phyloP scores from a whole-genome alignment of 441 rosid genomes.

The Theobroma grandiflorum region DNA sequence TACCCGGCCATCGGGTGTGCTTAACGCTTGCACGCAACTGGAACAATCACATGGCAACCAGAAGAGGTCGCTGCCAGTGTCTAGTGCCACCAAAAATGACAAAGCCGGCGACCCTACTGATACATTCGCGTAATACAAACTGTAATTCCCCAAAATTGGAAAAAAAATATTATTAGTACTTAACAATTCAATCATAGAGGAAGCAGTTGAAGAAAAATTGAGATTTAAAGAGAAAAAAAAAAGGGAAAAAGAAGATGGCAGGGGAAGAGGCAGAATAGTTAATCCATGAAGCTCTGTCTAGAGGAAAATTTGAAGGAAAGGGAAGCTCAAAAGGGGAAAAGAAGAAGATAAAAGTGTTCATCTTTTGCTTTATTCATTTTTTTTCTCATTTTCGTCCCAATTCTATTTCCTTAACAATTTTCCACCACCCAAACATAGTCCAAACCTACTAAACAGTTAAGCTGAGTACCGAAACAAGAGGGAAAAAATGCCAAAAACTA shows the following conservation, averaged over 20 bases:
- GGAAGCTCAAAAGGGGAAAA: no score
- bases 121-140: constrained; percentile 85
- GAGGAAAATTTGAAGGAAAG: neutral
- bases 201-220: neutral
- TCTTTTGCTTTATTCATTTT: no score
- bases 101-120: constrained; percentile 79
- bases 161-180: neutral
- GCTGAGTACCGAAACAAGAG: neutral
- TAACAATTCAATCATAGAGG: neutral
- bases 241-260: neutral
- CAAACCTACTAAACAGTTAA: neutral
- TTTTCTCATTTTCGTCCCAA: neutral
- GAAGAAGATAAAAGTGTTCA: no score
- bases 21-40: constrained; percentile 51
- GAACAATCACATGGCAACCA: constrained; percentile 93
- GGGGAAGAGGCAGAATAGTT: neutral
- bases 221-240: neutral
- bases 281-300: neutral
- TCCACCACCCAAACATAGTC: neutral
- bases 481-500: neutral
- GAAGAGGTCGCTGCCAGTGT: constrained; percentile 90
- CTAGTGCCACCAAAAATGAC: constrained; percentile 85
- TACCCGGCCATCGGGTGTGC: constrained; percentile 53
- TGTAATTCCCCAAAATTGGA: constrained; percentile 39
- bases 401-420: no score